Percentiles rank a stretch among this genome's conserved stretches.
Evolutionary conservation across 2,329 filamentous ascomycete species (phyloP).

Genomic region (Nigrograna mackinnonii): DNA sequence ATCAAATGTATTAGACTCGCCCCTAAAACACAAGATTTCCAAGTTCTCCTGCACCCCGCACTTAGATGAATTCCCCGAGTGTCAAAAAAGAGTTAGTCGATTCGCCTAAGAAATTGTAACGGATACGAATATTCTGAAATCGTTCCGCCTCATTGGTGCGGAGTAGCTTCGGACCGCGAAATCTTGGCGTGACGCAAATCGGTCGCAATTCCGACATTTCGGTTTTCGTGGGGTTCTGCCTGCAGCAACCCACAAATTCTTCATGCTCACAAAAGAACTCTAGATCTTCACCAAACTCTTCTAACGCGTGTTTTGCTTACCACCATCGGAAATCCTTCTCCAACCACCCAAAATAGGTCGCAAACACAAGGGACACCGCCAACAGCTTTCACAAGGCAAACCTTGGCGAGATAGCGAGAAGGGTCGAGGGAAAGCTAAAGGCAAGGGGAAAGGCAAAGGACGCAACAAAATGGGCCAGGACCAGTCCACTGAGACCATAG

Average conservation of each 20-base stretch:
- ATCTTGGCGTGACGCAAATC: neutral
- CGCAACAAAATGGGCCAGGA: constrained; percentile 81
- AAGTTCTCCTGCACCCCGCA: no score
- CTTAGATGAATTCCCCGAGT: no score
- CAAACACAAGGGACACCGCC: constrained; percentile 33
- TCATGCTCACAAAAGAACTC: neutral
- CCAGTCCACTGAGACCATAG: constrained; percentile 69
- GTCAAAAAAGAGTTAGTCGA: no score
- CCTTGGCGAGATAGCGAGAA: constrained; percentile 20
- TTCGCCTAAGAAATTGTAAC: no score
- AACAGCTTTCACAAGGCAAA: constrained; percentile 28
- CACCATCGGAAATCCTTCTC: neutral
- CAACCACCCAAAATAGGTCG: constrained; percentile 52
- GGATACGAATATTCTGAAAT: no score
- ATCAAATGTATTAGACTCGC: no score
- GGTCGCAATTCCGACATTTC: neutral
- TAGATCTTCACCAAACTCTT: neutral
- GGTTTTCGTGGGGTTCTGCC: neutral
- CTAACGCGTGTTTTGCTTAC: neutral
- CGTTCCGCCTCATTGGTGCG: no score
- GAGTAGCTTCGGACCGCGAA: no score
- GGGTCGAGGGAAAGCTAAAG: constrained; percentile 25
- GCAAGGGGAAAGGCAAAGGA: constrained; percentile 22
- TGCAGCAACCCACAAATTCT: neutral
- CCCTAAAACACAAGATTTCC: no score